Evolutionary conservation across 805 yeast genomes (phyloP).

Genomic region (Lipomyces oligophaga): DNA sequence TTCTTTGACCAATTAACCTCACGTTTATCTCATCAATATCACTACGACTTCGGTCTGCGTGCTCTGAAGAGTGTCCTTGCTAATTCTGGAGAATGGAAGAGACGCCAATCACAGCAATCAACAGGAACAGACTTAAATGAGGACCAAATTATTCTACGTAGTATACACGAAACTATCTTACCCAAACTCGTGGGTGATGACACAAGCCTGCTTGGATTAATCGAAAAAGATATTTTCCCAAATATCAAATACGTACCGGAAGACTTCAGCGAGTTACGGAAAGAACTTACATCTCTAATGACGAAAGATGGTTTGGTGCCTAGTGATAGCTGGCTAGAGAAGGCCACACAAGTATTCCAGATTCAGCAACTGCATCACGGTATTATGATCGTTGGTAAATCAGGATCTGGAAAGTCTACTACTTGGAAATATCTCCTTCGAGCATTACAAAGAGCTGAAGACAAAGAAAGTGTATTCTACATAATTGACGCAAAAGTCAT

Average conservation of each 20-base stretch:
- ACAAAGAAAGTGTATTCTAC: conserved; percentile 41
- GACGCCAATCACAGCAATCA: conserved; percentile 28
- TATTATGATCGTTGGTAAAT: conserved; percentile 68
- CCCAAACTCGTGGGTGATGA: conserved; percentile 67
- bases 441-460: conserved; percentile 42
- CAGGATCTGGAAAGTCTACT: conserved; percentile 72
- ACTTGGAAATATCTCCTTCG: conserved; percentile 49
- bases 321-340: conserved; percentile 48
- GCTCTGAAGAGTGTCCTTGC: conserved; percentile 66
- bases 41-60: conserved; percentile 88
- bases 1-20: conserved; percentile 49
- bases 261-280: conserved; percentile 35
- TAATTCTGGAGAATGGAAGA: conserved; percentile 51
- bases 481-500: conserved; percentile 73
- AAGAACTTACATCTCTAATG: conserved; percentile 33
- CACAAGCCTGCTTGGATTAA: too few relatives aligned
- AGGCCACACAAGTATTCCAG: conserved; percentile 58
- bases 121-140: background rate
- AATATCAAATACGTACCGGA: conserved; percentile 27
- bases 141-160: conserved; percentile 42
- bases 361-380: conserved; percentile 69
- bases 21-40: conserved; percentile 52
- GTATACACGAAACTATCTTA: conserved; percentile 57
- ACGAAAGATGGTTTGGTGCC: conserved; percentile 36
- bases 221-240: conserved; percentile 28